Evolutionary conservation across 352 stramenopile genomes (phyloP).

Genomic region (Globisporangium acanthophoron): DNA sequence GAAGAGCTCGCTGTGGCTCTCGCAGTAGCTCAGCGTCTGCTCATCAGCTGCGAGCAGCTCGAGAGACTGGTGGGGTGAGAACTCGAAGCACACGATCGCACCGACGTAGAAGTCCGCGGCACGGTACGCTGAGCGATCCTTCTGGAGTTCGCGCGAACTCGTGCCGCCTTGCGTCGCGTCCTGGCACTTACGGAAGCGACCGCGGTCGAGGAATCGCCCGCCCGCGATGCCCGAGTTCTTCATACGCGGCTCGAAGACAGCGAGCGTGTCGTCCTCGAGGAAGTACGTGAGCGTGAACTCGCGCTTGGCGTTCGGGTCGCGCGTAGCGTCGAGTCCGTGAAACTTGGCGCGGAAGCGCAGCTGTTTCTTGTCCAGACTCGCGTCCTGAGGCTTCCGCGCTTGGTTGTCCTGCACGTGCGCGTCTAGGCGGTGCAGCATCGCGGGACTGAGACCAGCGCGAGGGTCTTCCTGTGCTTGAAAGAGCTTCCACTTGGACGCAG

Average conservation of each 20-base stretch:
- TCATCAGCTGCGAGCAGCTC: constrained; percentile 68
- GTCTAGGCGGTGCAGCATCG: constrained; percentile 12
- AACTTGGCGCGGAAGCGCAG: constrained; percentile 73
- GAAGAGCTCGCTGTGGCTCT: constrained; percentile 65
- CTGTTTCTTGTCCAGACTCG: constrained; percentile 49
- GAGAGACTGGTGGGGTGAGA: constrained; percentile 61
- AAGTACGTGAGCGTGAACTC: constrained; percentile 80
- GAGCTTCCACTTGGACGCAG: constrained; percentile 47
- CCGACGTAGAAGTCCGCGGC: constrained; percentile 70
- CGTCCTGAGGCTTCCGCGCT: constrained; percentile 7
- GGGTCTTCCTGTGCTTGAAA: constrained; percentile 24
- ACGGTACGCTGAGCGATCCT: constrained; percentile 29
- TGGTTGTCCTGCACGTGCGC: constrained; percentile 17
- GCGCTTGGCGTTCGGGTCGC: constrained; percentile 39
- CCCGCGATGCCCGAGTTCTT: constrained; percentile 61
- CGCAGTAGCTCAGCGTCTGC: constrained; percentile 74
- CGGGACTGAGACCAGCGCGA: constrained; percentile 9
- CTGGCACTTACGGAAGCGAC: constrained; percentile 48
- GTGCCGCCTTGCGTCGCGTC: constrained; percentile 16
- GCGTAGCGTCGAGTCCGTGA: constrained; percentile 18
- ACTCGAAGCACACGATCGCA: constrained; percentile 60
- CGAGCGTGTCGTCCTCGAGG: constrained; percentile 72
- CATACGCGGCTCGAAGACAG: constrained; percentile 65
- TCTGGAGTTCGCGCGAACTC: constrained; percentile 25
- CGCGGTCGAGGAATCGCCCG: constrained; percentile 73